Evolutionary conservation across 1,284 basidiomycete species (phyloP), one percentile per base, ranked within the genome.

Genomic region (Schizophyllum amplum): DNA sequence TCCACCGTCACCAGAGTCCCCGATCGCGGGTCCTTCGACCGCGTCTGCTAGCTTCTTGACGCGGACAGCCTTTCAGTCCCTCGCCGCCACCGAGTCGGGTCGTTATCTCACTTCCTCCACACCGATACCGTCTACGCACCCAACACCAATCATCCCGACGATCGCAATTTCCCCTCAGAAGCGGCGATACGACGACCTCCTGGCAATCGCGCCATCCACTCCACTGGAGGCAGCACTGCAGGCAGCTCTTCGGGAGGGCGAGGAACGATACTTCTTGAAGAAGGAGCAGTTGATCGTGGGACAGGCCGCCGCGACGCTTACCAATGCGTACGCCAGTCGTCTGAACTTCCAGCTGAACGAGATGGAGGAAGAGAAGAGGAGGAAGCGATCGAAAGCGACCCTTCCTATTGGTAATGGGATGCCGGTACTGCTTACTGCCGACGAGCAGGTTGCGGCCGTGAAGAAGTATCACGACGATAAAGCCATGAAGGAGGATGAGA

Each of bases 391-490:
- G 33, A 54, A 56, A 15, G 59, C 54, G 25, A 57, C 17, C 24
- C 27, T 56, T 20, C 60, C 61, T n/a, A 60, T 61, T 21, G 62
- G 54, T 21, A 64, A 65, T 63, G 64, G 63, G 4, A 42, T 63
- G 52, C 63, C 62, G 7, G 57, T 57, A 33, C 55, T 64, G 33
- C 59, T 63, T 26, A 62, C 61, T 21, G 56, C 56, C 23, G 57
- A 60, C 17, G 58, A 63, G 47, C 47, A 49, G 27, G 25, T 60
- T 24, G 46, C 59, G 4, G 53, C 57, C 6, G 51, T 57, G 21
- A 52, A 52, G 42, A 21, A 54, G 24, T 33, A 33, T 22, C 52
- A 57, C 20, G 55, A 53, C 27, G 48, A 57, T 46, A 57, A 46
- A 26, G 47, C 49, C n/a, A 27, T 52, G 53, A 60, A 56, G 47